phyloP scores from a whole-genome alignment of 2,329 filamentous ascomycete species.

The Pyrenochaeta sp. region DNA sequence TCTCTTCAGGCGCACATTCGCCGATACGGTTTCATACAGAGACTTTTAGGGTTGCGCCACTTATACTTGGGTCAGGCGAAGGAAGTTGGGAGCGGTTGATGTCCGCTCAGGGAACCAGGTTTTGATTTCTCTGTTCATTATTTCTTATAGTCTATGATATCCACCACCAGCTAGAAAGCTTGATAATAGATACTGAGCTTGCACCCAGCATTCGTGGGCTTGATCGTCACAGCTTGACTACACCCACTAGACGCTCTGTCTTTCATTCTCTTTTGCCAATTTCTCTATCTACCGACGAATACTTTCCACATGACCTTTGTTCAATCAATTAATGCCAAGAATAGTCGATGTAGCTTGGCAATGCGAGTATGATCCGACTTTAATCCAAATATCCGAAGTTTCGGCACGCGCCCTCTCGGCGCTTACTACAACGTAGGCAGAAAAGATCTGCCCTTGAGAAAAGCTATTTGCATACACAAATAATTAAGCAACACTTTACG shows the following conservation, averaged over 20 bases:
- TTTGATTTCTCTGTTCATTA: constrained; percentile 14
- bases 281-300: not conserved
- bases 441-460: not conserved
- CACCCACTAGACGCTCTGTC: not conserved
- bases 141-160: constrained; percentile 24
- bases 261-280: not conserved
- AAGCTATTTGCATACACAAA: not conserved
- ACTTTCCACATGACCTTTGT: not conserved
- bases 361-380: constrained; percentile 16
- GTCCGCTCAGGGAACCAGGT: not conserved
- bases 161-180: constrained; percentile 11
- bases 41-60: not conserved
- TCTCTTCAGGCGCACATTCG: not conserved
- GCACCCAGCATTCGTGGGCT: not conserved
- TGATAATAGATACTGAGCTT: constrained; percentile 2
- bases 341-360: constrained; percentile 9
- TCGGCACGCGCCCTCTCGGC: constrained; percentile 11
- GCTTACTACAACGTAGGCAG: not conserved
- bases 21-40: not conserved
- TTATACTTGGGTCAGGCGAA: not conserved
- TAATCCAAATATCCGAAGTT: constrained; percentile 7
- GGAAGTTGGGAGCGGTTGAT: constrained; percentile 1
- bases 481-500: not conserved
- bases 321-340: constrained; percentile 1
- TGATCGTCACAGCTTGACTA: not conserved